Percentiles rank a stretch among this genome's conserved stretches.
These are phyloP conservation scores for Crataegus laevigata DNA, from an alignment of 306 rosid genomes.

Conservation along the genomic window DNA sequence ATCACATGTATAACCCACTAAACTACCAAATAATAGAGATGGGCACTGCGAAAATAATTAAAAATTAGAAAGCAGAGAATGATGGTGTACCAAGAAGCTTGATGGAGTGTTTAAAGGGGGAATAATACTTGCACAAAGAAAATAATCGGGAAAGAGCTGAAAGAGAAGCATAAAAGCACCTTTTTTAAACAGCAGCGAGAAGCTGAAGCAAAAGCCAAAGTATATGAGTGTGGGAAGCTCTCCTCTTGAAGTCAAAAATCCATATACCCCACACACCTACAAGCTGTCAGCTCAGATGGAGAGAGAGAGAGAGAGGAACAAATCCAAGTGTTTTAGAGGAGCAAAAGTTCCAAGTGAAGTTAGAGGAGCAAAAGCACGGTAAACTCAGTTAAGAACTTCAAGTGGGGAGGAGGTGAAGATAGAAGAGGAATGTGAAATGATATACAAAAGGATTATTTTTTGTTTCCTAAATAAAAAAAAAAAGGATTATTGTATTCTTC, in stretches of 20 bases:
- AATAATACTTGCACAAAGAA: constrained; percentile 19
- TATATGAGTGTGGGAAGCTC: constrained; percentile 26
- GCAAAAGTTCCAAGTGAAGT: too few relatives aligned
- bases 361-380: constrained; percentile 18
- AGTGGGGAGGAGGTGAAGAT: constrained; percentile 18
- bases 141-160: constrained; percentile 4
- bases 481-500: neutral
- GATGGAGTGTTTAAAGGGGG: neutral
- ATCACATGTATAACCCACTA: constrained; percentile 22
- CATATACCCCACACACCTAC: constrained; percentile 30
- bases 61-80: constrained; percentile 8
- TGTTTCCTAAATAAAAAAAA: too few relatives aligned
- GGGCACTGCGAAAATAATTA: neutral
- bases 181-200: constrained; percentile 23
- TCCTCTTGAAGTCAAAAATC: constrained; percentile 38
- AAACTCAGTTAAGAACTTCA: neutral
- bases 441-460: neutral
- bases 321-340: constrained; percentile 1
- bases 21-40: constrained; percentile 16
- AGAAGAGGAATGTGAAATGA: neutral
- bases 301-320: neutral
- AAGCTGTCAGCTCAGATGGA: constrained; percentile 21
- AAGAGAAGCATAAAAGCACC: constrained; percentile 37
- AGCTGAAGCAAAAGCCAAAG: constrained; percentile 21
- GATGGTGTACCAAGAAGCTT: constrained; percentile 23